Conservation (phyloP, 306 rosid genomes). For the Medicago lupulina region DNA sequence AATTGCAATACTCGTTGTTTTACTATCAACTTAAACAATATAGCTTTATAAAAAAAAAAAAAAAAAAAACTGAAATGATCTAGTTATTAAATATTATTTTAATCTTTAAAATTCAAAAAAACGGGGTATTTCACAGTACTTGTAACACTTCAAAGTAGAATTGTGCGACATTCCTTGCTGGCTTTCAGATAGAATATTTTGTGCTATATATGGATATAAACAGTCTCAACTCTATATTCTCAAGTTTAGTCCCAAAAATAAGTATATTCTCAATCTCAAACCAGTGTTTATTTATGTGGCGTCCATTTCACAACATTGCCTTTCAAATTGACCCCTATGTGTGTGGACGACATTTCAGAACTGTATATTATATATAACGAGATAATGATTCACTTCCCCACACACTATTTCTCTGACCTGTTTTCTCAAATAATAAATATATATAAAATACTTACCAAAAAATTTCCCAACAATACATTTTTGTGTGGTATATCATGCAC, state of each 20-base stretch:
- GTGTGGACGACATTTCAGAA: slow-evolving; percentile 1
- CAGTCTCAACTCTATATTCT: neutral
- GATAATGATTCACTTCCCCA: slow-evolving; percentile 7
- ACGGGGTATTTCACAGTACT: no score
- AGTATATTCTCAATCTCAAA: no score
- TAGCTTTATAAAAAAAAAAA: no score
- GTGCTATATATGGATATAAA: neutral
- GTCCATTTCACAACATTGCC: neutral
- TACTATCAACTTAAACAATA: no score
- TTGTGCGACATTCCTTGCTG: slow-evolving; percentile 14
- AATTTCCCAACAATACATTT: neutral
- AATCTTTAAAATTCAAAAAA: no score
- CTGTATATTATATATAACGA: slow-evolving; percentile 4
- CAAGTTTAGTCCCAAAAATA: neutral
- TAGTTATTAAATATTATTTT: no score
- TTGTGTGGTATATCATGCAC: slow-evolving; percentile 18
- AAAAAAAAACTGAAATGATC: no score
- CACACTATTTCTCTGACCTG: neutral
- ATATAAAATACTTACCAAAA: neutral
- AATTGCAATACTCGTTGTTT: no score
- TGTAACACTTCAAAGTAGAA: slow-evolving; percentile 6
- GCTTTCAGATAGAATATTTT: neutral
- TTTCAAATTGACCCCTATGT: slow-evolving; percentile 1
- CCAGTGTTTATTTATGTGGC: neutral
- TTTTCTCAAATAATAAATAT: neutral